These are phyloP conservation scores for Penicillium vulpinum DNA, from an alignment of 2,329 filamentous ascomycete genomes.

Conservation along the genomic window DNA sequence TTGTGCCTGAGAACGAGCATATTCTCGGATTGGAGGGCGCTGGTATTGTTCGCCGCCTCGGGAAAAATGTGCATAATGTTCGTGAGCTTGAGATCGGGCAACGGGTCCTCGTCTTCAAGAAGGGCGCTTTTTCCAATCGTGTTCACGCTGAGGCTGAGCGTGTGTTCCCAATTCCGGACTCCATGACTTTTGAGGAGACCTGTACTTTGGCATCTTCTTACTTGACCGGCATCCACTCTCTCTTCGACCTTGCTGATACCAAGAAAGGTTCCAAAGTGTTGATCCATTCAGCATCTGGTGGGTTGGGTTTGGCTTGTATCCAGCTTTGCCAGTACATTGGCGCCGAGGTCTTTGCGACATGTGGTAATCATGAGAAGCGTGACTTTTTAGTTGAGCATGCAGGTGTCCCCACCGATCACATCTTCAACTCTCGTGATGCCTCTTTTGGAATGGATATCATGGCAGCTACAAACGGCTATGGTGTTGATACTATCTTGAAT, in stretches of 20 bases:
- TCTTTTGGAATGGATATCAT: too few relatives aligned
- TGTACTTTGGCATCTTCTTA: conserved; percentile 27
- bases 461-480: too few relatives aligned
- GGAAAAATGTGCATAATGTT: conserved; percentile 31
- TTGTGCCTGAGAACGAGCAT: conserved; percentile 27
- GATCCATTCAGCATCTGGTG: conserved; percentile 24
- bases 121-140: conserved; percentile 9
- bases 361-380: too few relatives aligned
- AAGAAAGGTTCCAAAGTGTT: conserved; percentile 19
- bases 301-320: conserved; percentile 26
- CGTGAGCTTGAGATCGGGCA: conserved; percentile 42
- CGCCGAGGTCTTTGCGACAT: too few relatives aligned
- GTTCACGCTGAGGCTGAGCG: conserved; percentile 6
- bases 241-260: conserved; percentile 24
- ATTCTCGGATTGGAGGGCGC: conserved; percentile 48
- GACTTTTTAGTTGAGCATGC: too few relatives aligned
- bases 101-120: conserved; percentile 29
- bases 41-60: conserved; percentile 39
- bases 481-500: too few relatives aligned
- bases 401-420: too few relatives aligned
- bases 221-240: conserved; percentile 24
- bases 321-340: too few relatives aligned
- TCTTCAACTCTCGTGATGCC: too few relatives aligned
- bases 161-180: conserved; percentile 27
- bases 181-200: conserved; percentile 28